Percentiles rank a stretch among this genome's conserved stretches.
Conservation (phyloP, 2,329 filamentous ascomycete genomes). For the Epichloe amarillans region DNA sequence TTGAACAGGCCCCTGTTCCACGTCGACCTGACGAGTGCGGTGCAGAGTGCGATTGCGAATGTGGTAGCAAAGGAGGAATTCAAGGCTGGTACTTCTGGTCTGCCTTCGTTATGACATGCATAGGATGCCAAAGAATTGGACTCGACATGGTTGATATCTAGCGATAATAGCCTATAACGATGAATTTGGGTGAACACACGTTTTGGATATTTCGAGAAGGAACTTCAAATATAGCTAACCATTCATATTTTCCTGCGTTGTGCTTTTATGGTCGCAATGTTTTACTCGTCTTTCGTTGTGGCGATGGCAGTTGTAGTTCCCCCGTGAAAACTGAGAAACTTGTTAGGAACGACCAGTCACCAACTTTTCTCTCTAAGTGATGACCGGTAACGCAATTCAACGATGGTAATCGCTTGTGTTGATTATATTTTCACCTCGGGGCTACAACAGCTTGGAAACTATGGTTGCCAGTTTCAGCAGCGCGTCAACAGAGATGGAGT, state of each 20-base stretch:
- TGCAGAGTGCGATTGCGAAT: constrained; percentile 78
- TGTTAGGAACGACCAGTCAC: too few species aligned
- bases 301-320: too few species aligned
- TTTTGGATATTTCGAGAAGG: not conserved
- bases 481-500: not conserved
- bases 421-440: too few species aligned
- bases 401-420: too few species aligned
- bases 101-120: not conserved
- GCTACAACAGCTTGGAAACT: not conserved
- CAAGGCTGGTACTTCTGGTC: constrained; percentile 1
- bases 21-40: constrained; percentile 74
- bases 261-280: too few species aligned
- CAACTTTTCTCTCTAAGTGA: too few species aligned
- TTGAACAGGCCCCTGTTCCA: constrained; percentile 88
- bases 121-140: not conserved
- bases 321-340: too few species aligned
- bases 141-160: not conserved
- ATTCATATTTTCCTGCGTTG: too few species aligned
- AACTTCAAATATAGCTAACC: too few species aligned
- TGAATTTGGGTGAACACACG: not conserved
- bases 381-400: too few species aligned
- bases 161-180: not conserved
- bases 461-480: not conserved
- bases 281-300: too few species aligned
- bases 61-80: constrained; percentile 41